A percentile compares a stretch with the other conserved stretches of the same genome.
Conservation (phyloP, 2,329 filamentous ascomycete species). For the Macrophomina phaseolina region DNA sequence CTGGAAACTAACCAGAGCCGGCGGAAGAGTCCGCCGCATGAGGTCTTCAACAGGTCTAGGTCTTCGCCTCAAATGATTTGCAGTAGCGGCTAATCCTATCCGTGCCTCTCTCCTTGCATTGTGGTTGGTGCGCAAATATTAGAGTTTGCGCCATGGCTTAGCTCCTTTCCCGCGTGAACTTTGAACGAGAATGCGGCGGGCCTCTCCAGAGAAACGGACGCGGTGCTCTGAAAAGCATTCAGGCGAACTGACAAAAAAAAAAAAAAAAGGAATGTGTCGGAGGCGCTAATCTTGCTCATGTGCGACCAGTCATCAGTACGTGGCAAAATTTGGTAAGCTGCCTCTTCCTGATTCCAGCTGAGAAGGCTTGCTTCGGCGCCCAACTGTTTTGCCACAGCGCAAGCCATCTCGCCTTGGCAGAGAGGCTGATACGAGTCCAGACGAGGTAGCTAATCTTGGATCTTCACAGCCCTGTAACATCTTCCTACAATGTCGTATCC, state of each 20-base stretch:
- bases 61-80: not conserved
- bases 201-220: not conserved
- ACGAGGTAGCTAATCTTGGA: not conserved
- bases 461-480: not conserved
- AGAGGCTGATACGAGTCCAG: not conserved
- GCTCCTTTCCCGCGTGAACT: not conserved
- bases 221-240: not conserved
- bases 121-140: not conserved
- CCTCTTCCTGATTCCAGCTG: too few species aligned
- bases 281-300: not conserved
- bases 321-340: not conserved
- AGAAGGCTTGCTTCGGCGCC: too few species aligned
- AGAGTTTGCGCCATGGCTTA: slow-evolving; percentile 5
- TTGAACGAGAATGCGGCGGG: not conserved
- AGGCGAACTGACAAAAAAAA: too few species aligned
- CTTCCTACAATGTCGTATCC: not conserved
- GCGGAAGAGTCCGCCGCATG: not conserved
- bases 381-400: not conserved
- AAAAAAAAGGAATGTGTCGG: not conserved
- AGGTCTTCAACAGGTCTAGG: not conserved
- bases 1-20: not conserved
- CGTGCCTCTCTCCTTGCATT: not conserved
- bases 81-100: not conserved
- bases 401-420: not conserved
- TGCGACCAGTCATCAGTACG: not conserved